A percentile compares a stretch with the other conserved stretches of the same genome.
These are phyloP conservation scores for Salix purpurea DNA, from an alignment of 345 rosid genomes.

Conservation along the genomic window DNA sequence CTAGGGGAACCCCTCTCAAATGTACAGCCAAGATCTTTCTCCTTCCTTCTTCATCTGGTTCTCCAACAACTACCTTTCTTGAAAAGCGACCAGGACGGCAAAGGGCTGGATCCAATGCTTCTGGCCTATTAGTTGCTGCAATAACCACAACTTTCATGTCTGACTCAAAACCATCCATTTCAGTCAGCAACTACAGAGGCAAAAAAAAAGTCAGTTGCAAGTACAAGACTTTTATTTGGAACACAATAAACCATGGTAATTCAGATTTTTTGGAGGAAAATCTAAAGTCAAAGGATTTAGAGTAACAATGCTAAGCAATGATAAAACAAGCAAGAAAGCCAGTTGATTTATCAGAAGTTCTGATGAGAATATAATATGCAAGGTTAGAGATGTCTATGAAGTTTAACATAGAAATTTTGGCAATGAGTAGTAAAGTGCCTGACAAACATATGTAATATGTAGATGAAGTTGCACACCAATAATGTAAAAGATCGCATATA, in stretches of 20 bases:
- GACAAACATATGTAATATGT: not conserved
- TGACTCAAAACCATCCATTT: conserved; percentile 94
- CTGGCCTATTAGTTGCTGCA: conserved; percentile 96
- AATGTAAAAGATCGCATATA: not conserved
- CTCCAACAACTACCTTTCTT: conserved; percentile 82
- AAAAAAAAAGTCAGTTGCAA: conserved; percentile 5
- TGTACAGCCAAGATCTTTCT: conserved; percentile 78
- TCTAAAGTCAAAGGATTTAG: not conserved
- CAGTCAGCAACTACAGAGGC: conserved; percentile 77
- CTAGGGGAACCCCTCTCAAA: conserved; percentile 81
- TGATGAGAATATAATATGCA: not conserved
- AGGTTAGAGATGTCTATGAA: conserved; percentile 1
- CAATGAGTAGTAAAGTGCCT: not conserved
- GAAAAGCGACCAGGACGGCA: conserved; percentile 98
- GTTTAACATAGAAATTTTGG: not conserved
- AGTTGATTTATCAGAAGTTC: not conserved
- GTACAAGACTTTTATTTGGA: not conserved
- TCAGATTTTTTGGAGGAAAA: not conserved
- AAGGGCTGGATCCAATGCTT: conserved; percentile 86
- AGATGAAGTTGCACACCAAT: not conserved
- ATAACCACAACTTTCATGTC: conserved; percentile 79
- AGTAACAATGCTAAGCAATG: not conserved
- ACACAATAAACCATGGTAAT: not conserved
- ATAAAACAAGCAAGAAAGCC: not conserved
- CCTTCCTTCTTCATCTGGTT: conserved; percentile 93